Evolutionary conservation across 768 basidiomycete species (phyloP), one percentile per base, ranked within the genome.

Genomic region (Naganishia randhawae): DNA sequence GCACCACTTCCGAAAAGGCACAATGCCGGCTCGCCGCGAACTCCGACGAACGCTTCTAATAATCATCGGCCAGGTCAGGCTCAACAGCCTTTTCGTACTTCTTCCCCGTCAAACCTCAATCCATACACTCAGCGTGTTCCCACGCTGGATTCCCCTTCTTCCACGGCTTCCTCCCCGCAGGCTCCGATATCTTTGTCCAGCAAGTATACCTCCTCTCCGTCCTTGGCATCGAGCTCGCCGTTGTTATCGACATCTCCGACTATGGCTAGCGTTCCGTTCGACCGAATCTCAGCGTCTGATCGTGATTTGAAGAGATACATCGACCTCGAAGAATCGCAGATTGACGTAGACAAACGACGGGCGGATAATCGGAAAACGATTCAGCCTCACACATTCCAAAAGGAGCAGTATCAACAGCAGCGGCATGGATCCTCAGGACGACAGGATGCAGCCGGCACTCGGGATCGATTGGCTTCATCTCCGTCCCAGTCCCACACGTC

Each of bases 311-410:
- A 35, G 13, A n/a, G 57, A 25, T 61, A 61, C 17, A 29, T 41
- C 22, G 57, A 61, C n/a, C 22, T 37, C 10, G 57, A 61, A 8
- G 39, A 35, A 13, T 39, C 35, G 22, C 57, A 61, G 7, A 16
- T 22, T 25, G 57, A 61, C 13, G 41, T 25, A 14, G 57, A 61
- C 19, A 61, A 39, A 29, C 37, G 27, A 42, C 27, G 29, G 11
- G 57, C 57, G 39, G 57, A 61, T 11, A 35, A 61, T 25, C 39
- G 57, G 27, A 61, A 61, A 39, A 61, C 57, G 4, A 61, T 61
- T 25, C 57, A 61, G 33, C 57, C 57, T 6, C 57, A 61, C 29
- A 61, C 57, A 7, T 61, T 61, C 25, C 35, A 61, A 22, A 41
- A 61, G 27, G 54, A 55, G 50, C 51, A 53, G 32, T 41, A 61